Base-by-base conservation (phyloP, 1,284 basidiomycete species). In the Sanghuangporus baumii region DNA sequence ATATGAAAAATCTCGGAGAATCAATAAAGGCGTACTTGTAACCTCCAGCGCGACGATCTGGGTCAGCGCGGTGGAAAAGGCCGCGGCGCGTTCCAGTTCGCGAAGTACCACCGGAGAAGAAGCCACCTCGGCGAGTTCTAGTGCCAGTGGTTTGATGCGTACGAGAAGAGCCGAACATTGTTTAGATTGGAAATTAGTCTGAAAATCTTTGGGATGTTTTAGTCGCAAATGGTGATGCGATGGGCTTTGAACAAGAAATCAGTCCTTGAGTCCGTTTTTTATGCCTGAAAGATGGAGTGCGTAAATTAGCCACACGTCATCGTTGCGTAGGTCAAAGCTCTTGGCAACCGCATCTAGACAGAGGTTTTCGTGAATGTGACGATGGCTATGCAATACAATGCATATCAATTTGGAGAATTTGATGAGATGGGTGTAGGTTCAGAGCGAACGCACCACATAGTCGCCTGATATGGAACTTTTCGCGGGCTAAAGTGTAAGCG, bases 41-140 rank as follows among this genome's bases (percentile, higher is more conserved):
- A 8, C 68, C 68, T 14, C 58, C 68, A 31, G 66, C 67, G 41
- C 62, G 64, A 38, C 68, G 68, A 61, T 67, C 60, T 14, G 68
- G 68, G 57, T 66, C 60, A 31, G 38, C 43, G 43, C 63, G 60
- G 26, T 65, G 64, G 67, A 67, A 66, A 36, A 66, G 54, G 20
- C 61, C 60, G 26, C 63, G 61, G 20, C 60, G 57, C 9, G 48
- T 41, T 47, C 61, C 57, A 16, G 38, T 55, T 41, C 20, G 18
- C 23, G 37, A 4, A 31, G 52, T 2, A 31, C 18, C 7, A 4
- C 23, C 55, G 36, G 55, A n/a, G 43, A 52, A 51, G 54, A 56
- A 23, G 18, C 31, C 38, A 8, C 52, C 20, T 23, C 60, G 18
- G 34, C 58, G 59, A 46, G 43, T 46, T 23, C 48, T 43, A 3